These are phyloP conservation scores for Penicillium sp. DNA, from an alignment of 2,329 filamentous ascomycete genomes.

Conservation along the genomic window DNA sequence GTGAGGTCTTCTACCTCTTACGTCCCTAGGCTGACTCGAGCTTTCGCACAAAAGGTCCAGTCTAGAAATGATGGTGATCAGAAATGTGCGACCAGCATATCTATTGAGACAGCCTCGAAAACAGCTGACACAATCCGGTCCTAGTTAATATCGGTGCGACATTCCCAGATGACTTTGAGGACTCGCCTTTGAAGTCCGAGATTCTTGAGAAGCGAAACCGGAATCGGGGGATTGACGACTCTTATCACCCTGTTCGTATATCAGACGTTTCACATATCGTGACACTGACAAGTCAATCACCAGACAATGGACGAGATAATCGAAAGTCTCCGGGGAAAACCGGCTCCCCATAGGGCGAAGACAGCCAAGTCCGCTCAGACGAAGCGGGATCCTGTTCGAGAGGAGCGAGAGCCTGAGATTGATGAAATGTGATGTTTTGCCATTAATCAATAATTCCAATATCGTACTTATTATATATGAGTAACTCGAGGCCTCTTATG, in stretches of 20 bases:
- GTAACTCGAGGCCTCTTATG: too few relatives aligned
- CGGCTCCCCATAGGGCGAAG: too few relatives aligned
- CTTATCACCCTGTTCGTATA: background rate
- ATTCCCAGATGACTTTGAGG: background rate
- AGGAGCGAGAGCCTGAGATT: too few relatives aligned
- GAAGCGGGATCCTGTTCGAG: too few relatives aligned
- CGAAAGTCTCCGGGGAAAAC: too few relatives aligned
- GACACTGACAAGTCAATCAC: background rate
- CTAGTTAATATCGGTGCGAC: background rate
- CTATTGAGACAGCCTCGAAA: background rate
- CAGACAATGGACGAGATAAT: too few relatives aligned
- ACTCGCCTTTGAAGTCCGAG: background rate
- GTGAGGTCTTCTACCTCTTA: background rate
- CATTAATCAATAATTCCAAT: too few relatives aligned
- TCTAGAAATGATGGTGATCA: background rate
- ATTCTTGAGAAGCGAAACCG: background rate
- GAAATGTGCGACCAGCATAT: background rate
- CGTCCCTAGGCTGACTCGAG: background rate
- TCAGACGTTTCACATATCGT: background rate
- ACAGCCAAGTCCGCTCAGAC: too few relatives aligned
- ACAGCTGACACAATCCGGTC: background rate
- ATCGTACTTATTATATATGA: too few relatives aligned
- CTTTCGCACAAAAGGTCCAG: background rate
- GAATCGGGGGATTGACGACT: background rate
- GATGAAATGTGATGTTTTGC: too few relatives aligned